phyloP scores from a whole-genome alignment of 73 alveolate species.

The Stentor coeruleus region DNA sequence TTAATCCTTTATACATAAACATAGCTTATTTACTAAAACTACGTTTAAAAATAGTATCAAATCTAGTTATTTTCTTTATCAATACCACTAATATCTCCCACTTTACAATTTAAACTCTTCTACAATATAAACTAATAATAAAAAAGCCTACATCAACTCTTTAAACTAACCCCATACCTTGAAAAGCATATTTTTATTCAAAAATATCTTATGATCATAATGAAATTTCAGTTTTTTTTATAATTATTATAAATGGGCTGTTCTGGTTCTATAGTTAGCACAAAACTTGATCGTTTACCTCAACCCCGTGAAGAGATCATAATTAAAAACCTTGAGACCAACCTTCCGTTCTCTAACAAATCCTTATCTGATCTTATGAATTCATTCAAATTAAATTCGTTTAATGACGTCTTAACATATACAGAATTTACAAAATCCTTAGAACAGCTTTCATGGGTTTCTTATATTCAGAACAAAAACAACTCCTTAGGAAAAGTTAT shows the following conservation, averaged over 20 bases:
- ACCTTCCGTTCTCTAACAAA: background rate
- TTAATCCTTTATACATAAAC: too few relatives aligned
- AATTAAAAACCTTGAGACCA: background rate
- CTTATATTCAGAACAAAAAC: background rate
- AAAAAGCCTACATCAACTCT: background rate
- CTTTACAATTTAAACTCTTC: background rate
- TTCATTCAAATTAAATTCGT: background rate
- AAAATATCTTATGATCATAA: background rate
- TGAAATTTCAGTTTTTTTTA: background rate
- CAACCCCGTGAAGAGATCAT: background rate
- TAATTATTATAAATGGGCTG: background rate
- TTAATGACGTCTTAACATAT: background rate
- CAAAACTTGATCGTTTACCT: background rate
- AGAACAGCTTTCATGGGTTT: background rate
- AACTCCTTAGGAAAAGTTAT: background rate
- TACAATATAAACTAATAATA: too few relatives aligned
- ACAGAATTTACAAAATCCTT: background rate
- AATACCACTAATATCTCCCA: background rate
- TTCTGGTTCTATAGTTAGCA: background rate
- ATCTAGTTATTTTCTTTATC: background rate
- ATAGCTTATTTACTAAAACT: too few relatives aligned
- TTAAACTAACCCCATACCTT: background rate
- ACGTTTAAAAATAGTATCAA: too few relatives aligned
- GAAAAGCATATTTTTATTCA: background rate
- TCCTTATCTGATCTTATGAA: background rate